Evolutionary conservation across 2,329 filamentous ascomycete species (phyloP), one percentile per base, ranked within the genome.

Genomic region (Ploettnerulaceae sp.): DNA sequence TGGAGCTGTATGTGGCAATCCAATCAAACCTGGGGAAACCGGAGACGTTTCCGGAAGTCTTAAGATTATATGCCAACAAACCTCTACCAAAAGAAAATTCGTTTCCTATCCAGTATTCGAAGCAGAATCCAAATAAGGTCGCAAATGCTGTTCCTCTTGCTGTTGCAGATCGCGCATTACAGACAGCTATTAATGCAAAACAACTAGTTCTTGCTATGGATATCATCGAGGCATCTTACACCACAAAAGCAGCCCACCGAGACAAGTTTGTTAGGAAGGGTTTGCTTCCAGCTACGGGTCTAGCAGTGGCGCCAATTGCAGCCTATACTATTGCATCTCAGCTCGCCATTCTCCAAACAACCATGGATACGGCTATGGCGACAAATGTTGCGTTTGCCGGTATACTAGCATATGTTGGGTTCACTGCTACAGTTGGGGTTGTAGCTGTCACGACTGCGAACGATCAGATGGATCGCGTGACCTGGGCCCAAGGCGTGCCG

Each of bases 401-500:
- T 9, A 85, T 93, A 39, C 70, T 91, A 51, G 86, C 89, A 5
- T 98, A 97, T 65, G 74, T 94, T 32, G 77, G 81, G 15, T 87
- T 89, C 53, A 89, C 89, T 4, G 82, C 80, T 3, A 88, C 84
- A 7, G 78, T 97, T 43, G 93, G 91, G 2, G 70, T 93, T 32
- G 80, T 97, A 28, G 89, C 91, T 7, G 72, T 94, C 49, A 82
- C 88, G 20, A 96, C 91, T 25, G 76, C 84, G 50, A 96, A 96
- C 67, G 90, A 97, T 65, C 89, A 97, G 67, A 95, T 96, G 87
- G 83, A 85, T 60, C 81, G 93, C 15, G 89, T 97, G 4, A 90
- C 88, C 2, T 98, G 93, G 93, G 75, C 84, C 7, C 80, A 81
- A 0, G 93, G 93, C 8, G 84, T 88, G 25, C 84, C 87, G 17